These are phyloP conservation scores for Aquilaria yunnanensis DNA, from an alignment of 345 rosid species.

Conservation along the genomic window DNA sequence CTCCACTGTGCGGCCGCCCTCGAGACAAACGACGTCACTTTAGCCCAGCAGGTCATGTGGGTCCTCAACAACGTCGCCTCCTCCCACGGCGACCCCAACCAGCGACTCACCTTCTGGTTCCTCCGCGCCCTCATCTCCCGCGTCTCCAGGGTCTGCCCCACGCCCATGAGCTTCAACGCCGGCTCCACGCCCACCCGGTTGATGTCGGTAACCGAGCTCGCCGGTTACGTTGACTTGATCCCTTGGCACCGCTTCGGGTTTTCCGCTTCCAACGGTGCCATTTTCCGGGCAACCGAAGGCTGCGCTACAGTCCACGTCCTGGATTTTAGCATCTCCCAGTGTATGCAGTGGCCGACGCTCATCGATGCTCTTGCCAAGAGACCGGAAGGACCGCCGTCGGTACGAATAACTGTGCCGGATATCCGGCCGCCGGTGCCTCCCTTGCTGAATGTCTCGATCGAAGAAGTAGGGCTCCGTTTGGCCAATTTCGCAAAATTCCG, in stretches of 20 bases:
- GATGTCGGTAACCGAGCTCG: constrained; percentile 60
- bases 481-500: constrained; percentile 50
- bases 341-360: constrained; percentile 81
- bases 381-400: constrained; percentile 59
- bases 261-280: constrained; percentile 52
- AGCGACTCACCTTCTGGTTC: constrained; percentile 58
- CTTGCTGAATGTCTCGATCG: constrained; percentile 38
- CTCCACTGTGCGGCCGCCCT: constrained; percentile 70
- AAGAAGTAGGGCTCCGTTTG: constrained; percentile 52
- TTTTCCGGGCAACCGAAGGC: constrained; percentile 44
- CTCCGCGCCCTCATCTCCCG: constrained; percentile 58
- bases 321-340: constrained; percentile 60
- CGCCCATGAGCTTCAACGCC: constrained; percentile 35
- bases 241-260: constrained; percentile 80
- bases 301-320: constrained; percentile 44
- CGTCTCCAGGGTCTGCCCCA: constrained; percentile 53
- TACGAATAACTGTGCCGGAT: constrained; percentile 53
- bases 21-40: constrained; percentile 56
- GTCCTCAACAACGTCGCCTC: constrained; percentile 78
- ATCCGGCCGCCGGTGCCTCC: constrained; percentile 51
- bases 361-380: constrained; percentile 59
- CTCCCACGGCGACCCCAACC: constrained; percentile 54
- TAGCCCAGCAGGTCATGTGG: constrained; percentile 85
- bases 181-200: constrained; percentile 29
- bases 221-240: constrained; percentile 63